Conservation (phyloP, 306 rosid genomes). For the Delonix regia region DNA sequence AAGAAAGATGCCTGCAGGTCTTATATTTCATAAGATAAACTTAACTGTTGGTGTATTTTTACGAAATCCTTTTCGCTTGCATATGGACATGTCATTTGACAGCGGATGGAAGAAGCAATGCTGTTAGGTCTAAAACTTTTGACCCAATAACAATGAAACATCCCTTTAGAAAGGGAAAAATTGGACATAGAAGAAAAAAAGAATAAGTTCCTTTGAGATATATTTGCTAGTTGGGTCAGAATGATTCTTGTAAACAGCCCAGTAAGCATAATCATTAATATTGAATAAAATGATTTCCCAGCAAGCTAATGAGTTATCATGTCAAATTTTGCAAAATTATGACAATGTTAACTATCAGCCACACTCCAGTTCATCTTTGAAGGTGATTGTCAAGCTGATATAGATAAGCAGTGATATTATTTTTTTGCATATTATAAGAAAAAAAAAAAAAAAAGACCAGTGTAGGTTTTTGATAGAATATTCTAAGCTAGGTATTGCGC, state of each 20-base stretch:
- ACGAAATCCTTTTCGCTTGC: slow-evolving; percentile 53
- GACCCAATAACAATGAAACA: slow-evolving; percentile 84
- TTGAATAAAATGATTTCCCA: too few species aligned
- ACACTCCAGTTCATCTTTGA: too few species aligned
- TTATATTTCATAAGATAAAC: slow-evolving; percentile 4
- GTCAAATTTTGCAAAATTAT: too few species aligned
- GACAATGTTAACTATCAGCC: too few species aligned
- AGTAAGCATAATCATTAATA: too few species aligned
- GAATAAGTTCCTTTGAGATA: slow-evolving; percentile 30
- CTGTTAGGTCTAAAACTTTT: slow-evolving; percentile 68
- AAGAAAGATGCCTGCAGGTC: background rate
- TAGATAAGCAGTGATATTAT: too few species aligned
- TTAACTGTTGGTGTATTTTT: background rate
- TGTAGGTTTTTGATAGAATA: too few species aligned
- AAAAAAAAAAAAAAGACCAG: too few species aligned
- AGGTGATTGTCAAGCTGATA: too few species aligned
- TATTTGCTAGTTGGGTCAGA: background rate
- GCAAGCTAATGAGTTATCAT: too few species aligned
- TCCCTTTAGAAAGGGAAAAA: slow-evolving; percentile 55
- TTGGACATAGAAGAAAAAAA: background rate
- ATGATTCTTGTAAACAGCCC: too few species aligned
- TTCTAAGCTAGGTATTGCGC: background rate
- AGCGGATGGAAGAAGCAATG: slow-evolving; percentile 87
- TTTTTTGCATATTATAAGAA: too few species aligned
- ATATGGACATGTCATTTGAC: slow-evolving; percentile 80